phyloP scores from a whole-genome alignment of 169 alveolate genomes.

The Babesia ovata region DNA sequence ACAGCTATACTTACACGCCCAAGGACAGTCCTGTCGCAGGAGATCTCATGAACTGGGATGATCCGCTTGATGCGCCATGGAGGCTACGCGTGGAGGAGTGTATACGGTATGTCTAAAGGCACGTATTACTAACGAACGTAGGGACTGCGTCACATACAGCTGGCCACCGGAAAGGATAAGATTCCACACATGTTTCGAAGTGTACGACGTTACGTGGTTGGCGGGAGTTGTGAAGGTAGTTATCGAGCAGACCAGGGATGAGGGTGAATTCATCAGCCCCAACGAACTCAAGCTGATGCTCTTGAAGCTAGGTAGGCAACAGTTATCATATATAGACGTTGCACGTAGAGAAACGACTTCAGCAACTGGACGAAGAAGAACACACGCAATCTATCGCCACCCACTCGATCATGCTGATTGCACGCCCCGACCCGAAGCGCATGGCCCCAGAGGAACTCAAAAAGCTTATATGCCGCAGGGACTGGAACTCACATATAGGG shows the following conservation, averaged over 20 bases:
- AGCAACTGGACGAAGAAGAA: slow-evolving; percentile 57
- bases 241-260: slow-evolving; percentile 65
- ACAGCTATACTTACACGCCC: slow-evolving; percentile 70
- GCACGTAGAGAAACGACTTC: slow-evolving; percentile 48
- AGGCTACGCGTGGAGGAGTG: slow-evolving; percentile 74
- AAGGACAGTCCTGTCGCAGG: slow-evolving; percentile 67
- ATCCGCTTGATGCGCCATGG: slow-evolving; percentile 75
- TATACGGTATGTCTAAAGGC: slow-evolving; percentile 29
- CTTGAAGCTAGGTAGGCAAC: slow-evolving; percentile 42
- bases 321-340: not conserved
- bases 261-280: slow-evolving; percentile 26
- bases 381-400: slow-evolving; percentile 28
- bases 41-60: slow-evolving; percentile 77
- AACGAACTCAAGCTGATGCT: slow-evolving; percentile 59
- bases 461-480: slow-evolving; percentile 69
- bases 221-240: slow-evolving; percentile 74
- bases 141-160: slow-evolving; percentile 77
- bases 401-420: slow-evolving; percentile 40
- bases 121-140: not conserved
- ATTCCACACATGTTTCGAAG: slow-evolving; percentile 73
- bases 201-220: slow-evolving; percentile 79
- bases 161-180: slow-evolving; percentile 74
- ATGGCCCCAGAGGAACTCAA: slow-evolving; percentile 10
- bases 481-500: slow-evolving; percentile 72
- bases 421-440: slow-evolving; percentile 30